Evolutionary conservation across 2,329 filamentous ascomycete species (phyloP).

Genomic region (Clarireedia sp.): DNA sequence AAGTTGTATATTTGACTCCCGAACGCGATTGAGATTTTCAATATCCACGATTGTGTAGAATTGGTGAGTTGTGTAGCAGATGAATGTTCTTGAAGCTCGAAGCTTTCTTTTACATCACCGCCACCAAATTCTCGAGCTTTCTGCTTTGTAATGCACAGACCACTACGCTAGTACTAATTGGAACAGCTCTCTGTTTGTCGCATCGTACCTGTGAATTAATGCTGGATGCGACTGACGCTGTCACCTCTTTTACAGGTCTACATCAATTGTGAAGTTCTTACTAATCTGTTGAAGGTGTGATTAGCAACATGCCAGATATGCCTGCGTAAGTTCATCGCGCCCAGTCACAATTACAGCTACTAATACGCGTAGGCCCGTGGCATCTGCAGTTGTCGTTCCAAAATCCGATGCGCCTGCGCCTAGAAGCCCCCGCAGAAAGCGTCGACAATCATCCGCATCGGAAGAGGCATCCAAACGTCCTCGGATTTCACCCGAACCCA

Average conservation of each 20-base stretch:
- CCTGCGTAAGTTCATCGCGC: background rate
- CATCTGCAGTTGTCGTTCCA: conserved; percentile 31
- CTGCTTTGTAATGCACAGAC: conserved; percentile 18
- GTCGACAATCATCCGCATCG: conserved; percentile 45
- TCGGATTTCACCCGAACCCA: conserved; percentile 33
- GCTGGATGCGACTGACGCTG: background rate
- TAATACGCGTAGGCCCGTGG: conserved; percentile 23
- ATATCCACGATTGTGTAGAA: background rate
- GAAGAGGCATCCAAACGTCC: conserved; percentile 45
- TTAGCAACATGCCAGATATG: conserved; percentile 1
- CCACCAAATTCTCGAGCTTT: conserved; percentile 9
- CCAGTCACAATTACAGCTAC: background rate
- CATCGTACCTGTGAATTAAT: background rate
- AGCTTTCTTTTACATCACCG: conserved; percentile 6
- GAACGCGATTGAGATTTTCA: background rate
- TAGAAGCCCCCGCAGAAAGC: conserved; percentile 23
- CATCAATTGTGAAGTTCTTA: background rate
- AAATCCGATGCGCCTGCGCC: conserved; percentile 14
- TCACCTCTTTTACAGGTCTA: background rate
- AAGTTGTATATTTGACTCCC: background rate
- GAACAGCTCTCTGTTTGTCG: background rate
- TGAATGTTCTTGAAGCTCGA: background rate
- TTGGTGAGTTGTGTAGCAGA: background rate
- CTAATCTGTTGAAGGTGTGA: conserved; percentile 1
- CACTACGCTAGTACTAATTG: conserved; percentile 7